These are phyloP conservation scores for Nannizzia gypsea DNA, from an alignment of 2,329 filamentous ascomycete genomes.

Conservation along the genomic window DNA sequence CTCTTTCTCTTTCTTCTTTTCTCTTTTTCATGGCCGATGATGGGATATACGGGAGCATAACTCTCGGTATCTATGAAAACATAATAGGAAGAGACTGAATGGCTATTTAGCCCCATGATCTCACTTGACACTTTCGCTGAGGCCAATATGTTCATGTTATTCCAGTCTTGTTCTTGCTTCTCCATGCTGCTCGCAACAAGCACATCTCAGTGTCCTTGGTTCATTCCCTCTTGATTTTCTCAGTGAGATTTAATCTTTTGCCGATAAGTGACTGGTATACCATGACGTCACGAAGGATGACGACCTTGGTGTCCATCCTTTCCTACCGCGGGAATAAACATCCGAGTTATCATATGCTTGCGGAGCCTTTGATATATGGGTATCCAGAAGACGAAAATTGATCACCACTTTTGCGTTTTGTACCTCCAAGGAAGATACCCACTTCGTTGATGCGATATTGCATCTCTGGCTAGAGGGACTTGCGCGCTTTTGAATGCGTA, in stretches of 20 bases:
- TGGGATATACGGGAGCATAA: conserved; percentile 8
- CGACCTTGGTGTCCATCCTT: neutral
- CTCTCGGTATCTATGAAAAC: conserved; percentile 10
- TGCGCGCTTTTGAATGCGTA: neutral
- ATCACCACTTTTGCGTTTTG: neutral
- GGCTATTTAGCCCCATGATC: conserved; percentile 11
- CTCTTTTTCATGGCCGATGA: conserved; percentile 11
- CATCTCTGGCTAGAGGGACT: neutral
- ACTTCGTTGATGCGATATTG: neutral
- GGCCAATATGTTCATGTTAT: conserved; percentile 1
- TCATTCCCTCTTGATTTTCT: neutral
- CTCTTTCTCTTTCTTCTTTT: conserved; percentile 5
- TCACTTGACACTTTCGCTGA: conserved; percentile 13
- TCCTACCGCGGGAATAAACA: neutral
- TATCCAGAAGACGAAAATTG: neutral
- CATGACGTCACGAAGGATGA: neutral
- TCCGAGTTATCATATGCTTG: neutral
- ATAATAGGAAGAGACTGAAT: conserved; percentile 15
- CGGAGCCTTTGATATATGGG: neutral
- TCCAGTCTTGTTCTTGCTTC: neutral
- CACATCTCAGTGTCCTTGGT: neutral
- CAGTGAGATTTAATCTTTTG: neutral
- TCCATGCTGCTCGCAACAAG: neutral
- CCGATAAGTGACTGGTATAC: neutral
- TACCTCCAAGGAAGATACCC: neutral